phyloP scores from a whole-genome alignment of 2,329 filamentous ascomycete species.

The Arthrobotrys iridis region DNA sequence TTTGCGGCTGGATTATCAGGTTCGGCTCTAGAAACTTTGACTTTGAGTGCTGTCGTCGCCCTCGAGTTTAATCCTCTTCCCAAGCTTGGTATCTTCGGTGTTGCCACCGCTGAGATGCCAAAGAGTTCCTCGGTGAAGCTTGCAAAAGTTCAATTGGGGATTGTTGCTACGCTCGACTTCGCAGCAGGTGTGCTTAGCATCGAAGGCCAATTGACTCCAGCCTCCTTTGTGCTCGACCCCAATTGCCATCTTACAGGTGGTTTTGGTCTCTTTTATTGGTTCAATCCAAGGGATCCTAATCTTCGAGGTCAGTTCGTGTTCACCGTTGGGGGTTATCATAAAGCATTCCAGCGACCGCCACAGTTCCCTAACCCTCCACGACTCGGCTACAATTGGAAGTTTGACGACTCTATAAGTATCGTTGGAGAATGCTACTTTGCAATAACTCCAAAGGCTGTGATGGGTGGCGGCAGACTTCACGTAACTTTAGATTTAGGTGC shows the following conservation, averaged over 20 bases:
- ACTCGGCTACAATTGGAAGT: conserved; percentile 62
- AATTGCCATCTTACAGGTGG: conserved; percentile 62
- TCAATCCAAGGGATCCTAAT: conserved; percentile 62
- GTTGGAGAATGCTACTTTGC: conserved; percentile 63
- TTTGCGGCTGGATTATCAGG: conserved; percentile 62
- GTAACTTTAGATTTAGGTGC: conserved; percentile 59
- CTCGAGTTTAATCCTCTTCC: conserved; percentile 60
- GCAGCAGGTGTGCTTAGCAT: conserved; percentile 61
- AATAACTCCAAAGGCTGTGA: conserved; percentile 63
- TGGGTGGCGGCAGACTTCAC: conserved; percentile 62
- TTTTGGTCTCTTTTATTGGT: conserved; percentile 31
- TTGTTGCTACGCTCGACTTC: conserved; percentile 61
- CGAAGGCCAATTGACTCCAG: conserved; percentile 62
- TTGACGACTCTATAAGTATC: conserved; percentile 60
- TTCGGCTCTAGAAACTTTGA: conserved; percentile 62
- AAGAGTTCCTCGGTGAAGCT: conserved; percentile 57
- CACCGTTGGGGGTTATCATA: conserved; percentile 65
- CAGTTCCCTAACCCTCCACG: conserved; percentile 61
- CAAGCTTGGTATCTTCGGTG: conserved; percentile 61
- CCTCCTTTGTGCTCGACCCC: conserved; percentile 62
- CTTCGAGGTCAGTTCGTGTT: conserved; percentile 63
- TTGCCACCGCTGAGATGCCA: conserved; percentile 60
- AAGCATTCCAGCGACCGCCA: conserved; percentile 59
- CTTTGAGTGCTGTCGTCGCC: conserved; percentile 61
- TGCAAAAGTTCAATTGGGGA: conserved; percentile 62